phyloP scores from a whole-genome alignment of 495 filamentous ascomycete genomes.

The Xylaria telfairii region DNA sequence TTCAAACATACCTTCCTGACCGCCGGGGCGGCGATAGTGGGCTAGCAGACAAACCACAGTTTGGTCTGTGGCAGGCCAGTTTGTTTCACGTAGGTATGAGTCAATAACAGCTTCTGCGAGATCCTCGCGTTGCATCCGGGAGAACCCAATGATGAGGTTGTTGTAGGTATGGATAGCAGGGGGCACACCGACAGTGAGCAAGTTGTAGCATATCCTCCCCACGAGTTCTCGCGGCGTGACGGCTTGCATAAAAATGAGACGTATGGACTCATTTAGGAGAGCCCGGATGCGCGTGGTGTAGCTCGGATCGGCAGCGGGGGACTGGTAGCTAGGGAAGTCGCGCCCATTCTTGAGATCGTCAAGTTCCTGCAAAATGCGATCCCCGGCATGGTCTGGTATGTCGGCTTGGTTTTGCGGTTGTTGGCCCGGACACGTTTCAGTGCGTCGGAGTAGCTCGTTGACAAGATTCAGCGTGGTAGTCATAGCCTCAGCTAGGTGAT shows the following conservation, averaged over 20 bases:
- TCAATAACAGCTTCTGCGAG: conserved; percentile 62
- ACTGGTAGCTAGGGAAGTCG: conserved; percentile 44
- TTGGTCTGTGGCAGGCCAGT: conserved; percentile 58
- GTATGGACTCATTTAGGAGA: conserved; percentile 42
- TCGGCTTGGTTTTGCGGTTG: not conserved
- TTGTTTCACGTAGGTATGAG: conserved; percentile 54
- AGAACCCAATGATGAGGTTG: conserved; percentile 64
- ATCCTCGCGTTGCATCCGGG: conserved; percentile 52
- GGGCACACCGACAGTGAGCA: conserved; percentile 61
- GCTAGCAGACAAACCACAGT: conserved; percentile 61
- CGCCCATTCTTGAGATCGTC: conserved; percentile 11
- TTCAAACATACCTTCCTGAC: conserved; percentile 47
- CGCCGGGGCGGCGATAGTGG: conserved; percentile 55
- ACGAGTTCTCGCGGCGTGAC: conserved; percentile 42
- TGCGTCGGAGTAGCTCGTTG: conserved; percentile 32
- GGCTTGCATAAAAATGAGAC: conserved; percentile 39
- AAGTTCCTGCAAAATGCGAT: conserved; percentile 26
- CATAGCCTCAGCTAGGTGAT: conserved; percentile 36
- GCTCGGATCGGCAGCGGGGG: conserved; percentile 29
- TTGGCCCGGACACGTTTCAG: not conserved
- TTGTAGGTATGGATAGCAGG: conserved; percentile 72
- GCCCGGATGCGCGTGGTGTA: conserved; percentile 29
- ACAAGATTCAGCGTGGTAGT: conserved; percentile 34
- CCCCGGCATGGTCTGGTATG: not conserved
- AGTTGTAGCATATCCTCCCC: conserved; percentile 69